phyloP scores from a whole-genome alignment of 2,329 filamentous ascomycete genomes.

The Cordyceps pruinosa region DNA sequence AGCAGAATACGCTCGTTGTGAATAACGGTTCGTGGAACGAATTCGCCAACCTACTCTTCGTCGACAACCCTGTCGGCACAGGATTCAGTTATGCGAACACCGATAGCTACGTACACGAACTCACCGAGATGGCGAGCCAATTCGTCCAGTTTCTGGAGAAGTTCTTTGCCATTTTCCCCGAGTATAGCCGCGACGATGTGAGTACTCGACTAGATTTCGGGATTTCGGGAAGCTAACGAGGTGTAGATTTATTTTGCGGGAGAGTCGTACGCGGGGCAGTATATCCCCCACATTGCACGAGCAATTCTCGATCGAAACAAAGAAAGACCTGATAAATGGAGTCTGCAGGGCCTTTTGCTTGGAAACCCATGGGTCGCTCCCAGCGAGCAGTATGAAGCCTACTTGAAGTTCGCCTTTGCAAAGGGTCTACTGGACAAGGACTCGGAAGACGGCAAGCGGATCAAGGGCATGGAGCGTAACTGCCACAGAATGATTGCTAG shows the following conservation, averaged over 20 bases:
- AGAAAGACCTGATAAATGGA: slow-evolving; percentile 55
- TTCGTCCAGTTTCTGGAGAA: slow-evolving; percentile 86
- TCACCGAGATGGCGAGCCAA: slow-evolving; percentile 82
- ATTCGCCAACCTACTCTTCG: slow-evolving; percentile 93
- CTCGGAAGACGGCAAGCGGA: slow-evolving; percentile 52
- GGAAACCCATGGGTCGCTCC: slow-evolving; percentile 98
- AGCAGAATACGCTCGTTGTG: slow-evolving; percentile 62
- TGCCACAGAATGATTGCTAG: slow-evolving; percentile 58
- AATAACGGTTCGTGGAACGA: slow-evolving; percentile 98
- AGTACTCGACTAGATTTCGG: slow-evolving; percentile 30
- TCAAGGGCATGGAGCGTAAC: slow-evolving; percentile 62
- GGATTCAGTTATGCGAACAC: slow-evolving; percentile 95
- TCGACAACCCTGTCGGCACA: slow-evolving; percentile 94
- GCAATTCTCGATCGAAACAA: slow-evolving; percentile 86
- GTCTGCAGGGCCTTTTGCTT: slow-evolving; percentile 77
- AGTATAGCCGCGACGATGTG: slow-evolving; percentile 88
- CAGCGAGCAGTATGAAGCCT: slow-evolving; percentile 80
- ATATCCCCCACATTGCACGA: slow-evolving; percentile 94
- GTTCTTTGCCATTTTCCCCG: slow-evolving; percentile 84
- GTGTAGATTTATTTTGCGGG: slow-evolving; percentile 82
- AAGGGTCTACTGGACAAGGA: slow-evolving; percentile 64
- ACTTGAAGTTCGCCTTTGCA: slow-evolving; percentile 74
- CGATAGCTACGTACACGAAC: slow-evolving; percentile 75
- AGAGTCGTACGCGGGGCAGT: slow-evolving; percentile 93
- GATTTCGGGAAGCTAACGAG: slow-evolving; percentile 17